Evolutionary conservation across 345 rosid species (phyloP).

Genomic region (Firmiana major): DNA sequence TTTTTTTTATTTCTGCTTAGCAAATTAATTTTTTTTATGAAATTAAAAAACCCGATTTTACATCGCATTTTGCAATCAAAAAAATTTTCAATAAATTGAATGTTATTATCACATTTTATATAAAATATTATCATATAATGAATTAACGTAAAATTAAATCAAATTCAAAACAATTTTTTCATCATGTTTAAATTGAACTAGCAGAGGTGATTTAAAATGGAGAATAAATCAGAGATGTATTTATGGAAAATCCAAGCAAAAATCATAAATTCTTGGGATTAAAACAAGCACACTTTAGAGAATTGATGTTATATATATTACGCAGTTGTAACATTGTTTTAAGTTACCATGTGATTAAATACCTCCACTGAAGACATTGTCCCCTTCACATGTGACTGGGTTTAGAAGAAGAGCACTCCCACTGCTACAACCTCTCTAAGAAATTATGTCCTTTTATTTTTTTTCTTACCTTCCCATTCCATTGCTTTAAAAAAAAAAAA

Average conservation of each 20-base stretch:
- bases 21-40: too few species aligned
- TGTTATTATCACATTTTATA: too few species aligned
- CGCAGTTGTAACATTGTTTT: background rate
- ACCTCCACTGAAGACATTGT: conserved; percentile 16
- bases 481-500: too few species aligned
- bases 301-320: background rate
- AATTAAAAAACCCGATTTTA: too few species aligned
- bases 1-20: too few species aligned
- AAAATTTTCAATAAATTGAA: too few species aligned
- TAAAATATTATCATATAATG: too few species aligned
- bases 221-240: background rate
- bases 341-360: conserved; percentile 14
- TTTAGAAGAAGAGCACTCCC: background rate
- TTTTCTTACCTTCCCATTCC: background rate
- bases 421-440: background rate
- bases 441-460: background rate
- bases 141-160: too few species aligned
- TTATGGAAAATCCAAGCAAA: background rate
- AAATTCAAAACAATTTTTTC: too few species aligned
- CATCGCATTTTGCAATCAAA: too few species aligned
- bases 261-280: background rate
- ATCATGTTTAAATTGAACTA: too few species aligned
- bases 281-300: background rate
- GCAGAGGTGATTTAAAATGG: background rate
- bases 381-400: conserved; percentile 28